phyloP scores from a whole-genome alignment of 169 alveolate species.

The Babesia ovata region DNA sequence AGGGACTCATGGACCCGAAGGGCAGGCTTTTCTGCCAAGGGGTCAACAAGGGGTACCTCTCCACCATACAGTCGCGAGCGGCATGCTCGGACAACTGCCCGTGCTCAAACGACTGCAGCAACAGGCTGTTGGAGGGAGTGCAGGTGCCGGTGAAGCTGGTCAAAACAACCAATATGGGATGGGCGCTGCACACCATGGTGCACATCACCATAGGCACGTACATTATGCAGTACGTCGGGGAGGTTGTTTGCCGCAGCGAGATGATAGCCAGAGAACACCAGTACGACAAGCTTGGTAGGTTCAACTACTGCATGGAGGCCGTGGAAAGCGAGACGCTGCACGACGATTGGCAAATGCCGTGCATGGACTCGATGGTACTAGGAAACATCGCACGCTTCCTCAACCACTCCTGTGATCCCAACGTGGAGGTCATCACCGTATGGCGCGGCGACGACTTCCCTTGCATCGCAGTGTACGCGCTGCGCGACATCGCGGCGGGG shows the following conservation, averaged over 20 bases:
- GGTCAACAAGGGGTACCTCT: conserved; percentile 65
- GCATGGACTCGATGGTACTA: conserved; percentile 82
- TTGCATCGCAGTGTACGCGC: conserved; percentile 74
- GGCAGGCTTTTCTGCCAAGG: conserved; percentile 71
- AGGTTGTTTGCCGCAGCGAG: conserved; percentile 77
- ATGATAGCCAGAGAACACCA: conserved; percentile 83
- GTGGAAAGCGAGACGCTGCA: conserved; percentile 77
- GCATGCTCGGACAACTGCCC: conserved; percentile 80
- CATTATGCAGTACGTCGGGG: conserved; percentile 88
- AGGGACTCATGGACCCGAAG: conserved; percentile 65
- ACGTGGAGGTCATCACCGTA: conserved; percentile 78
- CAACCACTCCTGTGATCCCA: conserved; percentile 88
- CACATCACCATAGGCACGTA: conserved; percentile 76
- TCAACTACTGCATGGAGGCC: conserved; percentile 79
- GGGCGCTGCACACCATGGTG: conserved; percentile 74
- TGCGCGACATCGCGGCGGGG: conserved; percentile 74
- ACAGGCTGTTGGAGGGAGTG: conserved; percentile 74
- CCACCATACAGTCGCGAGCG: conserved; percentile 71
- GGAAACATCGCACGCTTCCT: conserved; percentile 87
- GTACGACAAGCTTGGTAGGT: conserved; percentile 74
- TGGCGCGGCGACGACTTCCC: conserved; percentile 82
- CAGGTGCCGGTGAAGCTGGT: conserved; percentile 76
- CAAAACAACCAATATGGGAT: conserved; percentile 71
- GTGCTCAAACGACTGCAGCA: conserved; percentile 74
- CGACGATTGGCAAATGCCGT: conserved; percentile 82